A percentile compares a stretch with the other conserved stretches of the same genome.
Evolutionary conservation across 1,284 basidiomycete genomes (phyloP).

Genomic region (Pascua guehoae): DNA sequence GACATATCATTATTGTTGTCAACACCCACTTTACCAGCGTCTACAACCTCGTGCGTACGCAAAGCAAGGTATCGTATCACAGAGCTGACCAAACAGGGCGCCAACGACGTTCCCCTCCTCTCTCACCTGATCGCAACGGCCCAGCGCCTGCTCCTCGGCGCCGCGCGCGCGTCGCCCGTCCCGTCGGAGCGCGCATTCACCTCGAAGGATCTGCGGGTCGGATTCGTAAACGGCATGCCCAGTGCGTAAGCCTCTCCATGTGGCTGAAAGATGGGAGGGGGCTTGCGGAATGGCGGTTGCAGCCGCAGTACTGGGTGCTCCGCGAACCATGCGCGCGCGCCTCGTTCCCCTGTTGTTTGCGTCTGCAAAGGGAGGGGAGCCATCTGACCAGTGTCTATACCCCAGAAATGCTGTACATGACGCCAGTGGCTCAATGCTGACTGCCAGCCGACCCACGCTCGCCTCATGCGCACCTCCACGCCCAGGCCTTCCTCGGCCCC

Average conservation of each 20-base stretch:
- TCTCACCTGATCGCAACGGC: slow-evolving; percentile 37
- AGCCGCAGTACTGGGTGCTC: not conserved
- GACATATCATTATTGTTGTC: slow-evolving; percentile 41
- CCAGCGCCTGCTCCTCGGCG: slow-evolving; percentile 20
- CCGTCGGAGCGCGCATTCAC: slow-evolving; percentile 7
- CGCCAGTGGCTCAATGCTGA: slow-evolving; percentile 1
- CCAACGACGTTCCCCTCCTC: slow-evolving; percentile 41
- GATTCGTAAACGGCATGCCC: slow-evolving; percentile 33
- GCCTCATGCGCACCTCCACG: slow-evolving; percentile 44
- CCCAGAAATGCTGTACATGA: too few relatives aligned
- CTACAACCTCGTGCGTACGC: slow-evolving; percentile 42
- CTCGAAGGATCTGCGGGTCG: slow-evolving; percentile 30
- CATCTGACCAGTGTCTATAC: not conserved
- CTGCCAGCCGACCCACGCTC: slow-evolving; percentile 40
- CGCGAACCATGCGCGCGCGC: not conserved
- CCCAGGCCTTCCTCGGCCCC: slow-evolving; percentile 43
- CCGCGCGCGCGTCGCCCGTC: not conserved
- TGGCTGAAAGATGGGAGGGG: not conserved
- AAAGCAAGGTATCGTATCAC: not conserved
- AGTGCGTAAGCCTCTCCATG: slow-evolving; percentile 21
- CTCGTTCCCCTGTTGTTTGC: not conserved
- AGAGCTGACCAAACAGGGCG: slow-evolving; percentile 27
- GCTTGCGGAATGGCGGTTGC: too few relatives aligned
- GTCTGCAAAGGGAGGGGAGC: not conserved
- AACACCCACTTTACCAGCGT: slow-evolving; percentile 43